These are phyloP conservation scores for Toxoplasma gondii DNA, from an alignment of 169 alveolate genomes.

Conservation along the genomic window DNA sequence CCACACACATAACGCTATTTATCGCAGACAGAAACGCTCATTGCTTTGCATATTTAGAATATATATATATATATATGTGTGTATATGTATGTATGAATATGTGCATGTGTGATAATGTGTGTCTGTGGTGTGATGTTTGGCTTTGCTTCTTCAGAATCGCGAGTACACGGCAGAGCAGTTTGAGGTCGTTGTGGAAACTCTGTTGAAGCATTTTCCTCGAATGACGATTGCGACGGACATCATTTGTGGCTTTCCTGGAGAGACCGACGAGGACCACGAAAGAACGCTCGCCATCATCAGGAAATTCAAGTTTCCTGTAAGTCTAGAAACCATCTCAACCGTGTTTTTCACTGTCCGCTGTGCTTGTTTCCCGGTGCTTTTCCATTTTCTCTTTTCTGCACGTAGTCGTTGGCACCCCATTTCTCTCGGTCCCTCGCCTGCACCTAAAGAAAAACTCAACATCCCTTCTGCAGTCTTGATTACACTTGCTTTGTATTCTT, in stretches of 20 bases:
- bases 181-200: conserved; percentile 87
- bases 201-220: conserved; percentile 84
- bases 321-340: neutral
- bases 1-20: too few species aligned
- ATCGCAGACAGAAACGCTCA: too few species aligned
- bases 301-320: conserved; percentile 93
- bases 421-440: too few species aligned
- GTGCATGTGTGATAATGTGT: neutral
- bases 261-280: conserved; percentile 91
- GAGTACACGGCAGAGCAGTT: conserved; percentile 97
- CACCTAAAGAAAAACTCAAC: too few species aligned
- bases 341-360: neutral
- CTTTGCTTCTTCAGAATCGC: conserved; percentile 79
- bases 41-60: too few species aligned
- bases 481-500: too few species aligned
- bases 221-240: conserved; percentile 97
- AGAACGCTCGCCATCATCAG: conserved; percentile 90
- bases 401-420: neutral
- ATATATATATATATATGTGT: neutral
- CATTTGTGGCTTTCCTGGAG: conserved; percentile 99
- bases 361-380: neutral
- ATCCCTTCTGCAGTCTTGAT: too few species aligned
- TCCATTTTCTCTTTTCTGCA: neutral
- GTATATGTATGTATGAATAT: too few species aligned
- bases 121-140: too few species aligned